Base-by-base conservation (phyloP, 495 filamentous ascomycete species). In the Aspergillus asperescens region DNA sequence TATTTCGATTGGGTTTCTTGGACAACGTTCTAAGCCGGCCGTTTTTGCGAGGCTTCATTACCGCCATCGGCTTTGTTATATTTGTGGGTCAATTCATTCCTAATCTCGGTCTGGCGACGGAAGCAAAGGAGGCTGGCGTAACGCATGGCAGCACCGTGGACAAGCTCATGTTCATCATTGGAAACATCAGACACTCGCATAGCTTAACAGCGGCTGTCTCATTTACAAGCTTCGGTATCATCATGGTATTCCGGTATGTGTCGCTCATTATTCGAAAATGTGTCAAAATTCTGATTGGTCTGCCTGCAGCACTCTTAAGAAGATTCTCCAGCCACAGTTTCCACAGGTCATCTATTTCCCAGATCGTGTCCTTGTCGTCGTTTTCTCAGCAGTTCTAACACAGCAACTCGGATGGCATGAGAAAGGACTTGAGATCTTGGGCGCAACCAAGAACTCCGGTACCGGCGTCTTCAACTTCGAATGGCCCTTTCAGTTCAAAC, bases 1-100 rank as follows among this genome's bases (percentile, higher is more conserved):
- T 94, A 4, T 83, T 83, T 25, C 79, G 93, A 7, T 72, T 99
- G n/a, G 93, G 93, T 0, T 99, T 97, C 57, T 63, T 99, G 54
- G 93, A 99, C 63, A 94, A 87, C 62, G 91, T 99, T 35, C 76
- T 99, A 48, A 95, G 89, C 56, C 76, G 91, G 23, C 94, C 93
- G 0, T 95, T 99, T 56, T 70, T 97, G 24, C 76, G 93, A 48
- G 93, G 93, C 2, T 99, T 99, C 68, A 96, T 99, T 68, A 91
- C 86, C 42, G 92, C 94, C 27, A 89, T 99, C 64, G 93, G 93
- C 28, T 87, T 95, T 38, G 90, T 97, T 40, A 97, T 99, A 62
- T 78, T 94, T 39, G 88, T 96, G 24, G 93, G 97, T 66, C 93
- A 99, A 68, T 71, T 96, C 41, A 86, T 96, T 32, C 89, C 90